Percentiles rank a stretch among this genome's conserved stretches.
Conservation (phyloP, 2,329 filamentous ascomycete species). For the Cyphellophora europaea region DNA sequence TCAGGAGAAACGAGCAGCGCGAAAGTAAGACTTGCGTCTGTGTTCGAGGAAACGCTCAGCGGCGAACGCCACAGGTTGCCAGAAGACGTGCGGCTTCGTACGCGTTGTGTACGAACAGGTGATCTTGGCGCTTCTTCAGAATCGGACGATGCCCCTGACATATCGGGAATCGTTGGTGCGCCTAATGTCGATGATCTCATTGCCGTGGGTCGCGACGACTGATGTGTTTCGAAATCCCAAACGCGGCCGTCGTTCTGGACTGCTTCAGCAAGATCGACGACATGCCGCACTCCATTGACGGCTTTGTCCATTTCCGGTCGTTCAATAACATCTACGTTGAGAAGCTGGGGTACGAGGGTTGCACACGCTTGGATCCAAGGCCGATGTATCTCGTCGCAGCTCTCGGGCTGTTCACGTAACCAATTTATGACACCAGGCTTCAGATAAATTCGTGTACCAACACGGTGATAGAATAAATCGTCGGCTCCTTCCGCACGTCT, state of each 20-base stretch:
- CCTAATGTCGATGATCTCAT: not conserved
- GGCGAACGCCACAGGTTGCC: too few relatives aligned
- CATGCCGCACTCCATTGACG: not conserved
- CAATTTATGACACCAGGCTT: too few relatives aligned
- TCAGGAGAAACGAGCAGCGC: too few relatives aligned
- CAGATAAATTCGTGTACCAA: too few relatives aligned
- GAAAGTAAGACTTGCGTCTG: too few relatives aligned
- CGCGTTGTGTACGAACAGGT: too few relatives aligned
- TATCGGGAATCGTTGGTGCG: not conserved
- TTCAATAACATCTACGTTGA: conserved; percentile 1
- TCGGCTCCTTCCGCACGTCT: too few relatives aligned
- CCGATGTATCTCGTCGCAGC: not conserved
- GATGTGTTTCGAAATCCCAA: not conserved
- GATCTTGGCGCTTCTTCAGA: conserved; percentile 10
- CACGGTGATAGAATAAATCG: too few relatives aligned
- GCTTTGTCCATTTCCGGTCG: conserved; percentile 1
- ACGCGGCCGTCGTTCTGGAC: not conserved
- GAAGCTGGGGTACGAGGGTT: conserved; percentile 1
- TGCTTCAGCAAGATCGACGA: not conserved
- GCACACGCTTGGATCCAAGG: not conserved
- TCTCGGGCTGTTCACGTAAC: too few relatives aligned
- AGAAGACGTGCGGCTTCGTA: too few relatives aligned
- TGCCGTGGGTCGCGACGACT: not conserved
- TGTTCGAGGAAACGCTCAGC: too few relatives aligned
- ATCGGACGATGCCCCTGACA: conserved; percentile 4